Conservation (phyloP, 768 basidiomycete species). For the Trametes villosa region DNA sequence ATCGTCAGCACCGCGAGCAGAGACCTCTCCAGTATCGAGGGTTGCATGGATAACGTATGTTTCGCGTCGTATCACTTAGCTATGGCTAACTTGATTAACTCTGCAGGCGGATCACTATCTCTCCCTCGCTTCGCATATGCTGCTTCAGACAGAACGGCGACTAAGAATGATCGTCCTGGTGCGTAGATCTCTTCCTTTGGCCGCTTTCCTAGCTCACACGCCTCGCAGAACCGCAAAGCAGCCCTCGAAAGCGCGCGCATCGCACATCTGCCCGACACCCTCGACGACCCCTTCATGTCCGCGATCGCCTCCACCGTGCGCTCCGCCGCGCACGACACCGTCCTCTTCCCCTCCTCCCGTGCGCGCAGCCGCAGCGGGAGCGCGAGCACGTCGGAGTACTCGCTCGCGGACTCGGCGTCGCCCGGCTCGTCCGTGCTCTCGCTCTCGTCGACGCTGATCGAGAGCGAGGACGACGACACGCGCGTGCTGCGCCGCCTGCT, state of each 20-base stretch:
- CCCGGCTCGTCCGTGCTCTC: slow-evolving; percentile 47
- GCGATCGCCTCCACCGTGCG: slow-evolving; percentile 16
- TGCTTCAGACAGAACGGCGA: slow-evolving; percentile 60
- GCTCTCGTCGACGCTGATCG: slow-evolving; percentile 52
- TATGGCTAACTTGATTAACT: not conserved
- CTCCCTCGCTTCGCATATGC: slow-evolving; percentile 55
- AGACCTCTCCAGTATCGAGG: slow-evolving; percentile 60
- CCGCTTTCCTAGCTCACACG: not conserved
- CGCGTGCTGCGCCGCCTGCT: slow-evolving; percentile 65
- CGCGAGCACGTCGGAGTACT: slow-evolving; percentile 19
- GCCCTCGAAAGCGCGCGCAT: slow-evolving; percentile 17
- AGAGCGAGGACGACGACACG: slow-evolving; percentile 70
- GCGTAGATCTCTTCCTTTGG: slow-evolving; percentile 16
- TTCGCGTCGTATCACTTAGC: not conserved
- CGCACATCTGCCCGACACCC: slow-evolving; percentile 4
- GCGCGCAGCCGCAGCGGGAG: slow-evolving; percentile 14
- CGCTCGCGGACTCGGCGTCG: slow-evolving; percentile 22
- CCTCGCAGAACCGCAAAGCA: slow-evolving; percentile 11
- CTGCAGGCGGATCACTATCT: slow-evolving; percentile 61
- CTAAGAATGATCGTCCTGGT: slow-evolving; percentile 61
- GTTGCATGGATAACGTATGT: slow-evolving; percentile 57
- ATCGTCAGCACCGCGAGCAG: slow-evolving; percentile 57
- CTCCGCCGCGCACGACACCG: slow-evolving; percentile 6
- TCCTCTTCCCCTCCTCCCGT: slow-evolving; percentile 11
- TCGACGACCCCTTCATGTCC: slow-evolving; percentile 21